Conservation (phyloP, 129 eudicot species). For the Cynara cardunculus region DNA sequence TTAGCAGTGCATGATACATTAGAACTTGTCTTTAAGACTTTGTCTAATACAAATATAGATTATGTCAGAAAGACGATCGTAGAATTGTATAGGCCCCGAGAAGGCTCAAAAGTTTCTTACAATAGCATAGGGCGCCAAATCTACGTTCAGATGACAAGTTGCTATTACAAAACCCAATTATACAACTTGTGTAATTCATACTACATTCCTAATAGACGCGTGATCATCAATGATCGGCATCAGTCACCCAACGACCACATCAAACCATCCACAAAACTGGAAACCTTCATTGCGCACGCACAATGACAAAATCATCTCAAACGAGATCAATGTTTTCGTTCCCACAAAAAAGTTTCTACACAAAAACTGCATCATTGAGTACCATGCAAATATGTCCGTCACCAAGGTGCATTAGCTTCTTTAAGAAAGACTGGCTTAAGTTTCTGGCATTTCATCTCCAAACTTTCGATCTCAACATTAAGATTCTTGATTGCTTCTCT, state of each 20-base stretch:
- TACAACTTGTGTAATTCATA: neutral
- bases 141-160: neutral
- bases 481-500: slow-evolving; percentile 30
- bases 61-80: neutral
- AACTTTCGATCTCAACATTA: slow-evolving; percentile 39
- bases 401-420: slow-evolving; percentile 59
- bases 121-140: neutral
- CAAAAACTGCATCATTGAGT: neutral
- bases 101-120: neutral
- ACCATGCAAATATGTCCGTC: neutral
- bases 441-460: slow-evolving; percentile 30
- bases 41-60: too few species aligned
- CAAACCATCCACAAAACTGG: neutral
- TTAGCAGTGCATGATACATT: too few species aligned
- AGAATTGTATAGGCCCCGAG: neutral
- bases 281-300: neutral
- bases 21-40: too few species aligned
- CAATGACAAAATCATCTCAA: neutral
- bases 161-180: neutral
- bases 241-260: neutral
- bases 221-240: neutral
- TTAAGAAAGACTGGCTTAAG: slow-evolving; percentile 31
- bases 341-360: neutral
- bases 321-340: neutral
- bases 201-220: neutral